phyloP scores from a whole-genome alignment of 139 green algal genomes.

The Dunaliella sp. region DNA sequence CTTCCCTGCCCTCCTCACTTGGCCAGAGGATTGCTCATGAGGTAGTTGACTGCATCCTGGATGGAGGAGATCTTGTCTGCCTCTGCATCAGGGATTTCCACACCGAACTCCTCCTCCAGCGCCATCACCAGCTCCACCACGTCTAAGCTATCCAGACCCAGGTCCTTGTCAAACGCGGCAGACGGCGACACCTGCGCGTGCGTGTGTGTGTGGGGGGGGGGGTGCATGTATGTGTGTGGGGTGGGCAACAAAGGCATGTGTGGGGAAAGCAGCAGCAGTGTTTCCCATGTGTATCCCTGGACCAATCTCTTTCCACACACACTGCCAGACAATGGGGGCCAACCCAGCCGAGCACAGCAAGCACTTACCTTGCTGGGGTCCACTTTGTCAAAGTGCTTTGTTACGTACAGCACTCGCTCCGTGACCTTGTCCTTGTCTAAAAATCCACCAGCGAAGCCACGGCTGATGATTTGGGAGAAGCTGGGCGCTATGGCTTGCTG shows the following conservation, averaged over 20 bases:
- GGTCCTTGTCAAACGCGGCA: constrained; percentile 88
- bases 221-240: too few relatives aligned
- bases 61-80: constrained; percentile 95
- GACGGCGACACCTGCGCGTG: constrained; percentile 66
- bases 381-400: constrained; percentile 99
- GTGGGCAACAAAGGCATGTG: not conserved
- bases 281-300: too few relatives aligned
- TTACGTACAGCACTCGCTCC: constrained; percentile 85
- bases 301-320: too few relatives aligned
- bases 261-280: not conserved
- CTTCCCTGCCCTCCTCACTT: too few relatives aligned
- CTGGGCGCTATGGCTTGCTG: constrained; percentile 7
- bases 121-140: constrained; percentile 99
- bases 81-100: constrained; percentile 98
- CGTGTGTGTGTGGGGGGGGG: too few relatives aligned
- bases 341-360: too few relatives aligned
- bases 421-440: constrained; percentile 92
- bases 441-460: constrained; percentile 64
- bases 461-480: constrained; percentile 33
- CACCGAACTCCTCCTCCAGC: constrained; percentile 98
- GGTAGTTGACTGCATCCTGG: constrained; percentile 90
- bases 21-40: constrained; percentile 80
- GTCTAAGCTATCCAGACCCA: constrained; percentile 97
- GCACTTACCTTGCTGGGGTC: constrained; percentile 85
- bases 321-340: too few relatives aligned